phyloP scores from a whole-genome alignment of 2,329 filamentous ascomycete species.

The Fusarium dimerum region DNA sequence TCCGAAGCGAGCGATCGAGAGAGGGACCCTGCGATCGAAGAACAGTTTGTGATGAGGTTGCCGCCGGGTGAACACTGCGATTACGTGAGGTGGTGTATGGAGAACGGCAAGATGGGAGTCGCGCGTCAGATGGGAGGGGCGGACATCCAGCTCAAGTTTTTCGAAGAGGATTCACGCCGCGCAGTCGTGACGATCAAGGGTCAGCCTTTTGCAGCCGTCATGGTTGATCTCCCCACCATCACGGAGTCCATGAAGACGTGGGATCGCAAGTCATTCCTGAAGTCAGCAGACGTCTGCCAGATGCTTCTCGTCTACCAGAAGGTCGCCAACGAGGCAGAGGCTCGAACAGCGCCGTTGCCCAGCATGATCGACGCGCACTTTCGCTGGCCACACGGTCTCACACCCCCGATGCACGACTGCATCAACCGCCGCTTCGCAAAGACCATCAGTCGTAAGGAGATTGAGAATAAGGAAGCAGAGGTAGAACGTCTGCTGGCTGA shows the following conservation, averaged over 20 bases:
- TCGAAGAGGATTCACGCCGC: conserved; percentile 73
- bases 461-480: conserved; percentile 79
- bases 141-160: conserved; percentile 78
- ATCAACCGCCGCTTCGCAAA: conserved; percentile 82
- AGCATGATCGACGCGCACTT: conserved; percentile 67
- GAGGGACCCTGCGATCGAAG: conserved; percentile 82
- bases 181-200: conserved; percentile 70
- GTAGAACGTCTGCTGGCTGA: conserved; percentile 73
- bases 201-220: conserved; percentile 71
- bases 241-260: conserved; percentile 92
- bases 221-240: conserved; percentile 84
- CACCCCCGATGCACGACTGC: conserved; percentile 84
- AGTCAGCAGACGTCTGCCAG: conserved; percentile 84
- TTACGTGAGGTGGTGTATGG: conserved; percentile 74
- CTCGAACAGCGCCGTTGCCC: conserved; percentile 67
- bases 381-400: conserved; percentile 83
- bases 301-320: conserved; percentile 79
- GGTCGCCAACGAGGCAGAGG: conserved; percentile 67
- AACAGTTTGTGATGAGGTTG: conserved; percentile 89
- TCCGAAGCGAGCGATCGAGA: conserved; percentile 93
- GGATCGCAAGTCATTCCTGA: conserved; percentile 86
- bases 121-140: conserved; percentile 65
- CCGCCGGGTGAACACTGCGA: conserved; percentile 82
- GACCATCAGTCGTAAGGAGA: conserved; percentile 78
- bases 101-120: conserved; percentile 74